A percentile compares a stretch with the other conserved stretches of the same genome.
Conservation (phyloP, 441 rosid genomes). For the Gossypium gossypioides region DNA sequence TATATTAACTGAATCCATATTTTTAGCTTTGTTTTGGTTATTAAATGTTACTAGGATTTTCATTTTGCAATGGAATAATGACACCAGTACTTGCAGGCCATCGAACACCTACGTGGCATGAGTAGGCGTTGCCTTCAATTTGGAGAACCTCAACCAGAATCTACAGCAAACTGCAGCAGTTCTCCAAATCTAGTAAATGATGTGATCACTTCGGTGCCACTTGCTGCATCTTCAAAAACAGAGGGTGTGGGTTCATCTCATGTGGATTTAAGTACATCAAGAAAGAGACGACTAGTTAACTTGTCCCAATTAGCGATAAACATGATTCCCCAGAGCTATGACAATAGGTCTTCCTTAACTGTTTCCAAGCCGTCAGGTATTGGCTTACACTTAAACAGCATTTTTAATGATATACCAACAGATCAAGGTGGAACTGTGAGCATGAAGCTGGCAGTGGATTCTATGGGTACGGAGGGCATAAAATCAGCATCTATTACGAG, state of each 20-base stretch:
- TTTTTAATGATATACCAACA: conserved; percentile 23
- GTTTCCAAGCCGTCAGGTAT: conserved; percentile 42
- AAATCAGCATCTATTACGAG: conserved; percentile 11
- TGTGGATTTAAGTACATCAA: conserved; percentile 17
- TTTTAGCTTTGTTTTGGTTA: background rate
- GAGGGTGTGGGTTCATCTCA: conserved; percentile 24
- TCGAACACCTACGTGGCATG: conserved; percentile 40
- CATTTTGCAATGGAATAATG: conserved; percentile 23
- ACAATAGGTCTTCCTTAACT: conserved; percentile 20
- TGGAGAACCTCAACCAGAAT: conserved; percentile 33
- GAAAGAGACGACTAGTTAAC: conserved; percentile 21
- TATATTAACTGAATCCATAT: background rate
- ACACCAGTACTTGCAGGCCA: conserved; percentile 23
- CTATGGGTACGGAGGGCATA: background rate
- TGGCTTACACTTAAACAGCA: conserved; percentile 56
- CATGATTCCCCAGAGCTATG: conserved; percentile 11
- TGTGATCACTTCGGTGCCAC: conserved; percentile 17
- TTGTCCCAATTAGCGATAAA: conserved; percentile 13
- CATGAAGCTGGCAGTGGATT: conserved; percentile 3
- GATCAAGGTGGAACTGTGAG: conserved; percentile 19
- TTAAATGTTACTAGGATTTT: conserved; percentile 10
- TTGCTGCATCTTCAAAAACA: conserved; percentile 17
- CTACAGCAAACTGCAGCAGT: conserved; percentile 9
- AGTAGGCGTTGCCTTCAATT: conserved; percentile 62
- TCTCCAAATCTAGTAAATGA: conserved; percentile 18